Evolutionary conservation across 202 grass and related monocot genomes (phyloP).

Genomic region (Dendrocalamus latiflorus): DNA sequence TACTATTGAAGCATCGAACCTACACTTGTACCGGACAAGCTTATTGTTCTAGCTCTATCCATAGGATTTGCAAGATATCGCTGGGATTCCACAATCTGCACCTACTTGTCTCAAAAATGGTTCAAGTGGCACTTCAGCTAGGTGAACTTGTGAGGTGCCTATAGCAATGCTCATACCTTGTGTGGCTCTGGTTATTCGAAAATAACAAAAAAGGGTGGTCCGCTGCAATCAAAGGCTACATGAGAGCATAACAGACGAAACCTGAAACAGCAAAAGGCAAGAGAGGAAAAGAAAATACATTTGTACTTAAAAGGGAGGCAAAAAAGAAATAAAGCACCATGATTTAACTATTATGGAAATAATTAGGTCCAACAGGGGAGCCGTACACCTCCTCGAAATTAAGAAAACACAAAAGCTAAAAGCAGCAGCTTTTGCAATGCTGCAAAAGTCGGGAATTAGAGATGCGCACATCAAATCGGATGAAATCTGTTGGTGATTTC

Average conservation of each 20-base stretch:
- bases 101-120: background rate
- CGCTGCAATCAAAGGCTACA: conserved; percentile 18
- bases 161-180: background rate
- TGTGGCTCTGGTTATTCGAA: conserved; percentile 10
- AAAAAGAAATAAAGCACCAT: conserved; percentile 1
- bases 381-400: conserved; percentile 44
- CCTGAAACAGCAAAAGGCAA: conserved; percentile 7
- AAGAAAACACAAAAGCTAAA: conserved; percentile 44
- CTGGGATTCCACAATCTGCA: background rate
- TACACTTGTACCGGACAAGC: background rate
- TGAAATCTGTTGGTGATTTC: conserved; percentile 1
- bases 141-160: background rate
- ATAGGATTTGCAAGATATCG: conserved; percentile 12
- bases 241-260: conserved; percentile 3
- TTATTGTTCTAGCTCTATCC: background rate
- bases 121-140: conserved; percentile 3
- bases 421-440: conserved; percentile 35
- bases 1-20: background rate
- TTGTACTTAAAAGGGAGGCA: background rate
- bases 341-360: conserved; percentile 15
- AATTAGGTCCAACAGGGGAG: conserved; percentile 18
- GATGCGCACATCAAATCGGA: conserved; percentile 30
- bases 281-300: background rate
- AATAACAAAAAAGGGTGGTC: background rate
- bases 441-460: conserved; percentile 14